A percentile compares a stretch with the other conserved stretches of the same genome.
Conservation (phyloP, 192 early-diverging fungal species). For the Coemansia pectinata region DNA sequence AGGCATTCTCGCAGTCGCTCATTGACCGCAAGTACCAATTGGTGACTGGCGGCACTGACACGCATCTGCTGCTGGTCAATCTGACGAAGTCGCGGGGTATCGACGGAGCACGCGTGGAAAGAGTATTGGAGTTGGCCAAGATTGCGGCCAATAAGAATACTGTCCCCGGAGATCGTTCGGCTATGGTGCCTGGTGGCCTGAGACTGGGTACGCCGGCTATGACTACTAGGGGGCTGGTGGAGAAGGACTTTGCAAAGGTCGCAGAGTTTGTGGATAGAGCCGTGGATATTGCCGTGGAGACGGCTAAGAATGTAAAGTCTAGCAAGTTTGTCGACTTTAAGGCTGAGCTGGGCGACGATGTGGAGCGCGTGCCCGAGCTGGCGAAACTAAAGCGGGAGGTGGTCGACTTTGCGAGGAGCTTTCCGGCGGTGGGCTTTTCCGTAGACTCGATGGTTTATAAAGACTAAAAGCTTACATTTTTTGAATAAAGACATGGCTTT, state of each 20-base stretch:
- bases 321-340: conserved; percentile 92
- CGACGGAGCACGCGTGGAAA: conserved; percentile 95
- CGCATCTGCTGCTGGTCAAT: conserved; percentile 91
- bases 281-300: conserved; percentile 74
- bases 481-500: background rate
- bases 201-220: conserved; percentile 97
- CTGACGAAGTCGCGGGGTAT: conserved; percentile 73
- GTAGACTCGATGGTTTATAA: conserved; percentile 67
- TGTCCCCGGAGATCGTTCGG: conserved; percentile 93
- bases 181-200: conserved; percentile 91
- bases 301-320: conserved; percentile 63
- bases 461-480: conserved; percentile 10
- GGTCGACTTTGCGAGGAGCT: conserved; percentile 75
- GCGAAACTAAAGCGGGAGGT: conserved; percentile 77
- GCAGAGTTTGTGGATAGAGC: conserved; percentile 87
- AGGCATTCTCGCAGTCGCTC: conserved; percentile 84
- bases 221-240: conserved; percentile 89
- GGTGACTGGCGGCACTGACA: conserved; percentile 94
- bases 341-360: conserved; percentile 71
- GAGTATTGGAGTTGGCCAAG: conserved; percentile 93
- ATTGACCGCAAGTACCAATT: conserved; percentile 71
- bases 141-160: conserved; percentile 99
- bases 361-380: conserved; percentile 61
- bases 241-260: conserved; percentile 86
- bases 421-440: conserved; percentile 87